Evolutionary conservation across 1,284 basidiomycete genomes (phyloP).

Genomic region (Trichosporon coremiiforme): DNA sequence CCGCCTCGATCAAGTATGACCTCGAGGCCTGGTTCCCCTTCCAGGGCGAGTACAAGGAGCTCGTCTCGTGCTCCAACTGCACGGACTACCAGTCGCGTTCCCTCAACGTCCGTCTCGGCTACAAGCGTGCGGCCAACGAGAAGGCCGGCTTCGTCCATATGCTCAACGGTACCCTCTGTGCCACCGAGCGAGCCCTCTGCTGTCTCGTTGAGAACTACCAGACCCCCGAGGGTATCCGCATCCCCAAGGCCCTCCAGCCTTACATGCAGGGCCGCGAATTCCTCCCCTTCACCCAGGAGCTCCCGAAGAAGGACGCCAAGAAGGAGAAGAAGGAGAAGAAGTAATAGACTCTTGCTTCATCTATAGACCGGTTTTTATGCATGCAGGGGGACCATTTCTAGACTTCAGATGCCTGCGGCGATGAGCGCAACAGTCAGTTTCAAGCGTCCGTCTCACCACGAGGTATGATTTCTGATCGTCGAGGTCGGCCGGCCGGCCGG

Average conservation of each 20-base stretch:
- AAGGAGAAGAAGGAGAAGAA: constrained; percentile 38
- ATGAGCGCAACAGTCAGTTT: too few relatives aligned
- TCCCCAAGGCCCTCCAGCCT: constrained; percentile 84
- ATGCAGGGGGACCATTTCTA: constrained; percentile 12
- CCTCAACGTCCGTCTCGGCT: constrained; percentile 84
- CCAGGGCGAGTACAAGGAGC: constrained; percentile 93
- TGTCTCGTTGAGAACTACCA: constrained; percentile 99
- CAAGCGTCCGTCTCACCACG: too few relatives aligned
- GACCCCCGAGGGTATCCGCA: constrained; percentile 85
- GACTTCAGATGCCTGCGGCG: background rate
- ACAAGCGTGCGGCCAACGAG: constrained; percentile 81
- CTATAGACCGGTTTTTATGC: constrained; percentile 1
- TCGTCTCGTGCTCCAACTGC: constrained; percentile 89
- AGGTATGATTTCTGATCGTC: background rate
- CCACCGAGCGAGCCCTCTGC: constrained; percentile 93
- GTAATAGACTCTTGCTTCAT: background rate
- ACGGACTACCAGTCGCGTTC: constrained; percentile 91
- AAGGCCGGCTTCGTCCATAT: constrained; percentile 94
- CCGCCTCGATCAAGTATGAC: constrained; percentile 96
- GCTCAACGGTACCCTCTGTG: constrained; percentile 96
- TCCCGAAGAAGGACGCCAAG: constrained; percentile 49
- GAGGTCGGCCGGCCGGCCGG: background rate
- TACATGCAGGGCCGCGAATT: constrained; percentile 98
- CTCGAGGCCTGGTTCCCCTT: constrained; percentile 99
- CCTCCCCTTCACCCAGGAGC: constrained; percentile 67